Evolutionary conservation across 2,329 filamentous ascomycete species (phyloP), one percentile per base, ranked within the genome.

Genomic region (Talaromyces sp.): DNA sequence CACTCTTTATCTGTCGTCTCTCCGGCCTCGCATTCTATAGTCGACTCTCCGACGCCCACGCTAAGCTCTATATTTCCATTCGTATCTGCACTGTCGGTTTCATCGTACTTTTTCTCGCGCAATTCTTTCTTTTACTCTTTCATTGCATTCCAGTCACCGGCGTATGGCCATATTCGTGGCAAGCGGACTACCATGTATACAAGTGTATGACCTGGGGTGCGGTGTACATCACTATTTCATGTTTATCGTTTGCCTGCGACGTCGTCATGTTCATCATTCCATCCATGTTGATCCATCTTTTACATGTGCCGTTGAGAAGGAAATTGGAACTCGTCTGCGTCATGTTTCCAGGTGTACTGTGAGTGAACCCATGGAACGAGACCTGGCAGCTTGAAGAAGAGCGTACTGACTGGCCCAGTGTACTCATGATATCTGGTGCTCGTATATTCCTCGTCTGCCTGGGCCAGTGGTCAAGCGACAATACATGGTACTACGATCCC

Each of bases 21-120:
- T 84, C 82, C 0, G 82, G 82, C 64, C 72, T 84, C 4, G 81
- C 82, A 0, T 82, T 84, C 61, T 84, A 83, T 68, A 73, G 76
- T 58, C 79, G 81, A 2, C 72, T 84, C 31, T 37, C 67, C 83
- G 21, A 66, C 79, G 37, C 75, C 5, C 61, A 62, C 35, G 44
- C 35, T 5, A 57, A 62, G 25, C 44, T 62, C 21, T 62, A 58
- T 12, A 37, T 39, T 5, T 39, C 61, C n/a, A 58, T 62, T 25
- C 55, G 56, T 18, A n/a, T 62, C 25, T 62, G 61, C 25, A 48
- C 42, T 6, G 28, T 33, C 25, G 28, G 58, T 18, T 62, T 62
- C 37, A 14, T 52, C n/a, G 4, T 72, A 6, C 79, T 77, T 0
- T 83, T 76, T 56, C 63, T 84, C 1, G 77, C 81, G 0, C 82